Evolutionary conservation across 2,329 filamentous ascomycete species (phyloP).

Genomic region (Fusarium caatingaense): DNA sequence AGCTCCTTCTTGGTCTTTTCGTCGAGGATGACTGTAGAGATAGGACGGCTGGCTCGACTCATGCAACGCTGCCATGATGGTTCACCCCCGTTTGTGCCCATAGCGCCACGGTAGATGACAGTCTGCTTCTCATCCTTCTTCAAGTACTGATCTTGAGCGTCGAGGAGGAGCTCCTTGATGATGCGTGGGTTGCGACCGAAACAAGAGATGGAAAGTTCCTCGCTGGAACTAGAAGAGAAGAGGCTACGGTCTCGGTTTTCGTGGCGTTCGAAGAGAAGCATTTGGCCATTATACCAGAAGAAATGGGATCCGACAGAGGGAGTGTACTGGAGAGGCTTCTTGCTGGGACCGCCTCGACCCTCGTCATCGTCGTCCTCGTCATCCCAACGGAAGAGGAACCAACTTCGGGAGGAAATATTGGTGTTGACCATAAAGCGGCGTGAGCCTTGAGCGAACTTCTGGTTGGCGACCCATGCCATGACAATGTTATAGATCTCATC

Average conservation of each 20-base stretch:
- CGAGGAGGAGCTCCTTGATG: conserved; percentile 70
- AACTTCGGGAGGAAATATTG: conserved; percentile 65
- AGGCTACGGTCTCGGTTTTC: conserved; percentile 59
- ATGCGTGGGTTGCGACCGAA: conserved; percentile 70
- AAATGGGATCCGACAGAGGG: conserved; percentile 74
- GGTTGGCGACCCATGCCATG: conserved; percentile 75
- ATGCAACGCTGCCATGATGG: conserved; percentile 71
- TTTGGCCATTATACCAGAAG: conserved; percentile 72
- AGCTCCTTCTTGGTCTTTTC: conserved; percentile 69
- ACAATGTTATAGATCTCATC: conserved; percentile 80
- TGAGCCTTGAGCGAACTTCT: conserved; percentile 69
- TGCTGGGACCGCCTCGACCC: conserved; percentile 50
- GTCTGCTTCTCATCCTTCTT: conserved; percentile 71
- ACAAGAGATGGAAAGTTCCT: conserved; percentile 70
- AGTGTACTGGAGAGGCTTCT: conserved; percentile 69
- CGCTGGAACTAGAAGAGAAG: conserved; percentile 61
- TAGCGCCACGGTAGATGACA: conserved; percentile 70
- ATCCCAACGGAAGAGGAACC: conserved; percentile 59
- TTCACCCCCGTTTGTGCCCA: conserved; percentile 55
- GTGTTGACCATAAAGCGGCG: conserved; percentile 74
- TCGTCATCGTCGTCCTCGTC: conserved; percentile 61
- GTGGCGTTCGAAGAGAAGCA: conserved; percentile 68
- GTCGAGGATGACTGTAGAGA: conserved; percentile 74
- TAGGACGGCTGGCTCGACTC: conserved; percentile 68
- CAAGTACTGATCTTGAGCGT: conserved; percentile 66